Evolutionary conservation across 345 rosid species (phyloP).

Genomic region (Mangifera indica): DNA sequence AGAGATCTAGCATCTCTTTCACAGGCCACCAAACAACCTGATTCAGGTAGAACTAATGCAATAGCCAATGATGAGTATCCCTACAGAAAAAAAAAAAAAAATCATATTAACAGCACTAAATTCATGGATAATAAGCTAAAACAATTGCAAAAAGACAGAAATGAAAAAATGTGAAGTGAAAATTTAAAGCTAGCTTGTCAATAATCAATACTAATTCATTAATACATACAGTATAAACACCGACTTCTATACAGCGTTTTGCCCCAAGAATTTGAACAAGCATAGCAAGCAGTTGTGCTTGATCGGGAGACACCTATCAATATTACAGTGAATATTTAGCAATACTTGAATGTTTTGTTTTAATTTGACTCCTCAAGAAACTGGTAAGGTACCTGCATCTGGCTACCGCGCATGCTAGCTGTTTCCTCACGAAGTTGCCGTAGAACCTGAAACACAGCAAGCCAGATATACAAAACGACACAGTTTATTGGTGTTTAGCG

Average conservation of each 20-base stretch:
- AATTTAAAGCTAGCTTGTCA: background rate
- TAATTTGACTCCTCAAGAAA: background rate
- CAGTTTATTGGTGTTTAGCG: background rate
- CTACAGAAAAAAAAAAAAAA: slow-evolving; percentile 30
- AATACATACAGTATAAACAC: slow-evolving; percentile 73
- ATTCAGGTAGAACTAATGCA: slow-evolving; percentile 76
- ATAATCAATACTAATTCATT: background rate
- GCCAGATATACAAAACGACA: background rate
- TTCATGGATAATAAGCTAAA: background rate
- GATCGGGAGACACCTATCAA: slow-evolving; percentile 84
- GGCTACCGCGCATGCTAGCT: slow-evolving; percentile 70
- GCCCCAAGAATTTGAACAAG: slow-evolving; percentile 84
- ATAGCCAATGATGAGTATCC: slow-evolving; percentile 93
- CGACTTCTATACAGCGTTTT: slow-evolving; percentile 79
- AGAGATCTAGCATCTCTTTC: slow-evolving; percentile 77
- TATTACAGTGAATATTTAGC: background rate
- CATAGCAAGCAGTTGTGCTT: slow-evolving; percentile 88
- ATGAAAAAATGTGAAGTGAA: background rate
- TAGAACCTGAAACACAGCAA: slow-evolving; percentile 51
- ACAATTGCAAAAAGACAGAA: background rate
- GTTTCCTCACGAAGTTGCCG: slow-evolving; percentile 86
- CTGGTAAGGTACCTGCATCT: slow-evolving; percentile 66
- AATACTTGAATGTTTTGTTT: background rate
- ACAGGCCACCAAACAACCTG: slow-evolving; percentile 82
- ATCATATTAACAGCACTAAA: background rate